Evolutionary conservation across 106 monocot genomes (phyloP), one percentile per base, ranked within the genome.

Genomic region (Platanthera guangdongensis): DNA sequence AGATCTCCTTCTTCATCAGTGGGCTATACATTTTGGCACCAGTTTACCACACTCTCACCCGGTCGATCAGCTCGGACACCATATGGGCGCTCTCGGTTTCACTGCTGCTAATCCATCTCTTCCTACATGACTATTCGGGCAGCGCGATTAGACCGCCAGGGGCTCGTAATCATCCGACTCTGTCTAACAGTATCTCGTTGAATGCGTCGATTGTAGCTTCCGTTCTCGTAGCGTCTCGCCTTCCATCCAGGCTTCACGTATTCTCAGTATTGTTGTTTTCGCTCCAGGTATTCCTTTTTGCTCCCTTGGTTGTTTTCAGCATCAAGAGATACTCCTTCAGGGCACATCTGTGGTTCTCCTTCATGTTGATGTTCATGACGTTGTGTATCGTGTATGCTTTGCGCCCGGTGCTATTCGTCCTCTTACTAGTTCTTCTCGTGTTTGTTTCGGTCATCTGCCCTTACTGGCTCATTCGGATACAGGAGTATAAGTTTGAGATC

Each of bases 401-500:
- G 78, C 92, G 92, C 55, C 72, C 9, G 3, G 55, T 92, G 80
- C 83, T 94, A 59, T 99, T 88, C 80, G 74, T 82, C 28, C 47
- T 92, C n/a, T 81, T 92, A 52, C 52, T 85, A 7, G 67, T 76
- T 46, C 78, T 99, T 68, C 81, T 94, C 13, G 69, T 90, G 46
- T 99, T 99, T 50, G 68, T 99, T 51, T 87, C 90, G 0, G 74
- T 88, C 25, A 82, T 92, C 50, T 92, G 99, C 67, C 99, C 99
- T 19, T 94, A 85, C 63, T 94, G 94, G 92, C 94, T 99, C 69
- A 90, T 99, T 79, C 94, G 85, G 82, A 86, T 99, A 73, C 99
- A 99, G 60, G 99, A 94, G 57, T 94, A 99, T 85, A 99, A 99
- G 88, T 99, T 99, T 84, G 99, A 99, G 88, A 99, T 99, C 45